Percentiles rank a stretch among this genome's conserved stretches.
These are phyloP conservation scores for Lanmaoa pseudosensibilis DNA, from an alignment of 768 basidiomycete species.

Conservation along the genomic window DNA sequence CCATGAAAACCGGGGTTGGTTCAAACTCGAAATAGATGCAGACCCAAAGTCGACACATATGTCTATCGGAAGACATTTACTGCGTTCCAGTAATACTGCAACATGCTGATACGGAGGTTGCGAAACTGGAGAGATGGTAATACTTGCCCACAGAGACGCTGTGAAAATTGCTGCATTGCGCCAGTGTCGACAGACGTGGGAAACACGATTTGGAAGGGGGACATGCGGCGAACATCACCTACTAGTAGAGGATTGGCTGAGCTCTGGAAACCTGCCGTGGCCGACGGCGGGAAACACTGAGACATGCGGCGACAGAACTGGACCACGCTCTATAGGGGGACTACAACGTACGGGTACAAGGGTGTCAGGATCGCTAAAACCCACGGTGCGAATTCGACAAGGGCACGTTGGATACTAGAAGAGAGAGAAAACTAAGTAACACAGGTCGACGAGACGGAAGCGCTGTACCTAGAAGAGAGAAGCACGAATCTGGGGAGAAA, in stretches of 20 bases:
- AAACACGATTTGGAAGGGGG: conserved; percentile 51
- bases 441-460: too few relatives aligned
- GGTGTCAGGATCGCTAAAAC: too few relatives aligned
- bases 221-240: conserved; percentile 13
- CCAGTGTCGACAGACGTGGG: conserved; percentile 61
- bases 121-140: conserved; percentile 28
- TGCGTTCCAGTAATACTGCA: conserved; percentile 48
- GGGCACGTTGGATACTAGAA: too few relatives aligned
- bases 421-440: too few relatives aligned
- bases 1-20: conserved; percentile 18
- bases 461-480: too few relatives aligned
- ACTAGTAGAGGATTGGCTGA: neutral
- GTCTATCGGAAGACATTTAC: conserved; percentile 50
- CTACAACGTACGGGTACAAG: too few relatives aligned
- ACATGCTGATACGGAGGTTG: conserved; percentile 46
- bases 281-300: too few relatives aligned
- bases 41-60: conserved; percentile 47
- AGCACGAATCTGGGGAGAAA: too few relatives aligned
- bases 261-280: too few relatives aligned
- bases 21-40: conserved; percentile 11
- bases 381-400: too few relatives aligned
- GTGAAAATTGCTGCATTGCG: conserved; percentile 48
- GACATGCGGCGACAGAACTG: too few relatives aligned
- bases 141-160: conserved; percentile 51
- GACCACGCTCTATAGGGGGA: too few relatives aligned